Evolutionary conservation across 2,329 filamentous ascomycete genomes (phyloP).

Genomic region (Pseudonectria buxi): DNA sequence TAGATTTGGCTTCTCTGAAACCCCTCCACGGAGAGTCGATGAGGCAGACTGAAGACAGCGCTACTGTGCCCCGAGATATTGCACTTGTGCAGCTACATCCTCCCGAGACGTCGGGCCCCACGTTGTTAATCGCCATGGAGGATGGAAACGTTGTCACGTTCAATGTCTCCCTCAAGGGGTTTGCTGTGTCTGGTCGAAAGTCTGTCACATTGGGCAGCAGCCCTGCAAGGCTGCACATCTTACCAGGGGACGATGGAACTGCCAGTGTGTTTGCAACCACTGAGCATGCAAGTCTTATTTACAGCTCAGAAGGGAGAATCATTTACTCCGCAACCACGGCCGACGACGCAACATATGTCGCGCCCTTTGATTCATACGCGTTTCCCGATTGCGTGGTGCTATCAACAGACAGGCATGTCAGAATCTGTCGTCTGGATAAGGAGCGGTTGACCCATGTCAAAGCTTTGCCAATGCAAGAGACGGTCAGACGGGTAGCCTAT

Average conservation of each 20-base stretch:
- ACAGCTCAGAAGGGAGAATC: conserved; percentile 78
- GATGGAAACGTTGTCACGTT: conserved; percentile 89
- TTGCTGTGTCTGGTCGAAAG: conserved; percentile 64
- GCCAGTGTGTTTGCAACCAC: conserved; percentile 88
- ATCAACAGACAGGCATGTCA: conserved; percentile 68
- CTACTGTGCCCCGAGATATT: conserved; percentile 77
- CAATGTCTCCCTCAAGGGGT: conserved; percentile 55
- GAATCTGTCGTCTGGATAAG: conserved; percentile 74
- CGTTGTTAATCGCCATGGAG: conserved; percentile 82
- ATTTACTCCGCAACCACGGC: conserved; percentile 92
- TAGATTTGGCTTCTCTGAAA: conserved; percentile 60
- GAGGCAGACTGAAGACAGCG: conserved; percentile 53
- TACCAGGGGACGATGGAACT: conserved; percentile 61
- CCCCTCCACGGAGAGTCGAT: conserved; percentile 59
- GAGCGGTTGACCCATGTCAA: conserved; percentile 85
- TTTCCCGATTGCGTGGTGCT: conserved; percentile 78
- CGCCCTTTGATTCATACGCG: conserved; percentile 71
- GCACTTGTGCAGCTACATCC: conserved; percentile 73
- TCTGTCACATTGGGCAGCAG: conserved; percentile 80
- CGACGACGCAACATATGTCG: conserved; percentile 74
- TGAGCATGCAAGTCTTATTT: conserved; percentile 90
- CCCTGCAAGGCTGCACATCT: conserved; percentile 70
- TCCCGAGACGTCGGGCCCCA: conserved; percentile 51
- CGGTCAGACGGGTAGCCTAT: conserved; percentile 81
- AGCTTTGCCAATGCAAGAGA: conserved; percentile 70